Evolutionary conservation across 1,284 basidiomycete species (phyloP), one percentile per base, ranked within the genome.

Genomic region (Trichosporon faecale): DNA sequence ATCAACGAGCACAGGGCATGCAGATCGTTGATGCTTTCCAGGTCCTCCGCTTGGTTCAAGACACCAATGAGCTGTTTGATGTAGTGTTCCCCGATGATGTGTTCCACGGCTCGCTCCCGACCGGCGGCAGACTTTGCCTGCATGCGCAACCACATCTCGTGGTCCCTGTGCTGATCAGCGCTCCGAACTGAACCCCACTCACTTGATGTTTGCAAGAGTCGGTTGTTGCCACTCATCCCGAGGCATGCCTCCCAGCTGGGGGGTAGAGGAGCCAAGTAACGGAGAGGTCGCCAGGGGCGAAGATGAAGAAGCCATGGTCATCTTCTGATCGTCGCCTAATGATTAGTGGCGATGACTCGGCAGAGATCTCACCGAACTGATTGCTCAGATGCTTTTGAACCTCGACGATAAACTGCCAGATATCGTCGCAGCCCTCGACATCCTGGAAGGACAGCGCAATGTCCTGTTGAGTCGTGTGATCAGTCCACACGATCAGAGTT

Each of bases 401-500:
- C 77, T 98, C 94, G 73, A 89, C 86, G 77, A 99, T 94, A 82
- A 99, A 99, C 77, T 91, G 91, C 96, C 96, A 99, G 64, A 99
- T 93, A 85, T 98, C 96, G 63, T 91, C 88, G 78, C 96, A 99
- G 37, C 96, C 97, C 73, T 96, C 93, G 0, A 93, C 89, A 78
- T 98, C 96, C 80, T 98, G 96, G 78, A 99, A 99, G 75, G 94
- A 97, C 65, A 99, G 86, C 2, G 97, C 97, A 83, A 97, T 95
- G 83, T 99, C 96, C 27, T 91, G 89, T 27, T 94, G 93, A 74
- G 94, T 91, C 14, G 70, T 70, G 0, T 92, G 93, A 81, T 98
- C 96, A 1, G 96, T 99, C 96, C 96, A 99, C 14, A 99, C 96
- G 73, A 99, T 98, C 61, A 99, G 88, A 1, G 97, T 99, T 75